Evolutionary conservation across 202 grass and related monocot species (phyloP), one percentile per base, ranked within the genome.

Genomic region (Schoenoplectus triqueter): DNA sequence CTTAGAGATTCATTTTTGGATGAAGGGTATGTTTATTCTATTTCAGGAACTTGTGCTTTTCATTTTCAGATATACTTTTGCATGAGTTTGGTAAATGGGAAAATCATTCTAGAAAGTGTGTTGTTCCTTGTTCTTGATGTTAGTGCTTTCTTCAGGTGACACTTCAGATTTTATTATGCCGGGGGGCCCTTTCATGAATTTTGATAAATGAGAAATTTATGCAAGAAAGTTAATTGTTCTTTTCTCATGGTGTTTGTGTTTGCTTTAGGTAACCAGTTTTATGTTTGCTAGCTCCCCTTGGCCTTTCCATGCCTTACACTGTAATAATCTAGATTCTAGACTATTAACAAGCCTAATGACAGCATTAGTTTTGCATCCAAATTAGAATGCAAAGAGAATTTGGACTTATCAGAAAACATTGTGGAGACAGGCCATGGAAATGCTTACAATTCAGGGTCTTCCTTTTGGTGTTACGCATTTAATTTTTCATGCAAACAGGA

Each of bases 1-100:
- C 92, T 95, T 40, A 95, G 87, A 82, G 95, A 98, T 76, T 98
- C 95, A 17, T 98, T 98, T 93, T 87, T 98, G 81, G 95, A 95
- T 40, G 92, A 98, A 93, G 95, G 95, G 95, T 98, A 93, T 73
- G 75, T 67, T 86, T 39, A 55, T 90, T 64, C 55, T 77, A 4
- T n/a, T 62, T 39, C 54, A 1, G 57, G 42, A 49, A 80, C 19
- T 3, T 81, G n/a, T 61, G 7, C 14, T 78, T 59, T 42, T 42
- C 13, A 69, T 69, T 39, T 15, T 69, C 13, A 45, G 66, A 42
- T n/a, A 7, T 7, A 13, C 13, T 70, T 70, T 70, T 70, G 15
- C 46, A 51, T 22, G 69, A 72, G 45, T 73, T 50, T 15, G 47
- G 6, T 19, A 10, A 11, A 19, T 21, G 69, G 69, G 15, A 20